Evolutionary conservation across 2,329 filamentous ascomycete species (phyloP), one percentile per base, ranked within the genome.

Genomic region (Ophiostoma tasmaniense): DNA sequence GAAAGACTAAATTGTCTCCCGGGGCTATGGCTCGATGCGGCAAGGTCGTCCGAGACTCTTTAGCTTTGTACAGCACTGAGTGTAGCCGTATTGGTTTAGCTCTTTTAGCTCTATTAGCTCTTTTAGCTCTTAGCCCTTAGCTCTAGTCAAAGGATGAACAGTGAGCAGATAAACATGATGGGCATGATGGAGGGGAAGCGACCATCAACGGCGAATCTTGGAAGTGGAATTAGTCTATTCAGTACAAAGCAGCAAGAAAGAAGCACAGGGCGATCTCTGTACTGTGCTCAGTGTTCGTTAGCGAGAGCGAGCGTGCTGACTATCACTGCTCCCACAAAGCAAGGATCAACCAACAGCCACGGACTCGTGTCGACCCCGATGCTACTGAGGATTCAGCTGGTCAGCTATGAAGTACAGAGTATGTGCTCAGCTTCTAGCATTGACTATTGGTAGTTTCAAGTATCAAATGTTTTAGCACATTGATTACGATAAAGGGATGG

Each of bases 11-110:
- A 30, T 61, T 61, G 55, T 61, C 55, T 61, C 55, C 55, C 55
- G 55, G 55, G 55, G 55, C 55, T 61, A 61, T 61, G 55, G 55
- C 55, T 61, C 25, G 55, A 61, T 61, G 3, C 25, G 55, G 55
- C 22, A 61, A 30, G 25, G 55, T 61, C 55, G 25, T 61, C 55
- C 55, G 55, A 61, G 55, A 61, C 55, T 55, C 50, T 11, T 6
- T 55, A 55, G 42, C 42, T 45, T 7, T 20, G 42, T n/a, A n/a
- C n/a, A n/a, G n/a, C n/a, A n/a, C n/a, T n/a, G n/a, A n/a, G n/a
- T n/a, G n/a, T n/a, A n/a, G n/a, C n/a, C n/a, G n/a, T n/a, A n/a
- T n/a, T n/a, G 33, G 33, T 33, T 33, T 42, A 42, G 10, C 39
- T 42, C 17, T 42, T 17, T 42, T 3, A 14, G 14, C 0, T 42